Percentiles rank a stretch among this genome's conserved stretches.
Conservation (phyloP, 164 flowering plant genomes). For the Warburgia ugandensis region DNA sequence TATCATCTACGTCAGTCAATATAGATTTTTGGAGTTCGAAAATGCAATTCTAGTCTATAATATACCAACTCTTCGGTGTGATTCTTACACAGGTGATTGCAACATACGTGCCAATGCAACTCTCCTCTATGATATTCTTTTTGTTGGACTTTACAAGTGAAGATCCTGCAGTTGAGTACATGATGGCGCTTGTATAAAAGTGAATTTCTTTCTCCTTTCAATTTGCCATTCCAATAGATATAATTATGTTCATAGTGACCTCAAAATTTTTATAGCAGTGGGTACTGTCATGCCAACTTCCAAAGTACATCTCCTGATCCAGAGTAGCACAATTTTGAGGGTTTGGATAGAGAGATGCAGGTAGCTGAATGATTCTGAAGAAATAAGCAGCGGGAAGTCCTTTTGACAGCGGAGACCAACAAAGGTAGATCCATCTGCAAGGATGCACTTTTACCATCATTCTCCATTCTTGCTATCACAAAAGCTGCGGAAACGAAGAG, state of each 20-base stretch:
- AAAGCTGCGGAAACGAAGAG: not conserved
- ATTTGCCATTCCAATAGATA: not conserved
- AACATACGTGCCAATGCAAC: constrained; percentile 91
- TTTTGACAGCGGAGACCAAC: not conserved
- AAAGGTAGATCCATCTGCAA: constrained; percentile 1
- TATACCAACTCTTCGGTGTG: not conserved
- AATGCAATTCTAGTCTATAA: no score
- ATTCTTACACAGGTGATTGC: constrained; percentile 61
- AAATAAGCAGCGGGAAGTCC: not conserved
- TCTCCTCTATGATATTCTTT: constrained; percentile 71
- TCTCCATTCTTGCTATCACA: not conserved
- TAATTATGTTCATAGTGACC: not conserved
- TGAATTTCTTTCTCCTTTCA: not conserved
- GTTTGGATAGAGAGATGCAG: not conserved
- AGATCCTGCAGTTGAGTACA: constrained; percentile 20
- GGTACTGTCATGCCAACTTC: no score
- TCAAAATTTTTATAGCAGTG: no score
- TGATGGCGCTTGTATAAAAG: not conserved
- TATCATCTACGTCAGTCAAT: no score
- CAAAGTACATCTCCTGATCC: no score
- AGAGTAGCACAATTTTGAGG: not conserved
- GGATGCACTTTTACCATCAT: not conserved
- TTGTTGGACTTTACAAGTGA: constrained; percentile 65
- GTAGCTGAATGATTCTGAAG: not conserved
- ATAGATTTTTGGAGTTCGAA: no score